These are phyloP conservation scores for Parsonsia alboflavescens DNA, from an alignment of 257 asterid species.

Conservation along the genomic window DNA sequence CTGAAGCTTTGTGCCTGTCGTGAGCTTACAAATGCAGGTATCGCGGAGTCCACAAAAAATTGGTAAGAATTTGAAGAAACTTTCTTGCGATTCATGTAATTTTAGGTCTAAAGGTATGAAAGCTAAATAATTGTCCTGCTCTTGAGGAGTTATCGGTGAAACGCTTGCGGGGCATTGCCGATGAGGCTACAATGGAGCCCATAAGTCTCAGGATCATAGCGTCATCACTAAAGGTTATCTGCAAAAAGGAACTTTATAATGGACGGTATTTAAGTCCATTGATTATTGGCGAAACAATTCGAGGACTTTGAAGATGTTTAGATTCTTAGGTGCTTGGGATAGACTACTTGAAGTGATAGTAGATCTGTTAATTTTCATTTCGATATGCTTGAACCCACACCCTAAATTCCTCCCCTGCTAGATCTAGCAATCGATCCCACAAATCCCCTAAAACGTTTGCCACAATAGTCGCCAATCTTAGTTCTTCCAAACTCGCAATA, in stretches of 20 bases:
- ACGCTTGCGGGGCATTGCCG: constrained; percentile 68
- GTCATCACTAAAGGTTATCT: constrained; percentile 41
- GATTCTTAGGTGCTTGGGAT: constrained; percentile 94
- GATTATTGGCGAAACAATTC: constrained; percentile 54
- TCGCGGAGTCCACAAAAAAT: constrained; percentile 49
- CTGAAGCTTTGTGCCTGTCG: constrained; percentile 86
- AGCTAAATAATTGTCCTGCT: constrained; percentile 52
- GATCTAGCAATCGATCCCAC: too few species aligned
- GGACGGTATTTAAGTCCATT: constrained; percentile 77
- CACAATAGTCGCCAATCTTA: too few species aligned
- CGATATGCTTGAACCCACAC: too few species aligned
- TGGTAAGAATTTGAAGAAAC: constrained; percentile 62
- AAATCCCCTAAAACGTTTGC: too few species aligned
- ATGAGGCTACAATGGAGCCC: constrained; percentile 37
- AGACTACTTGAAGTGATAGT: constrained; percentile 49
- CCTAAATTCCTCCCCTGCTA: too few species aligned
- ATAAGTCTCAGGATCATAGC: constrained; percentile 59
- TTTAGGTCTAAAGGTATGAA: constrained; percentile 83
- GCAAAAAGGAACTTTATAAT: constrained; percentile 74
- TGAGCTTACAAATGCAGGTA: constrained; percentile 68
- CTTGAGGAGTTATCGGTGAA: constrained; percentile 78
- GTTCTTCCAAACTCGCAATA: too few species aligned
- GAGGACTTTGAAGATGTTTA: constrained; percentile 58
- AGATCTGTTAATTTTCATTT: too few species aligned
- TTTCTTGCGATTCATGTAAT: constrained; percentile 76